Evolutionary conservation across 1,284 basidiomycete genomes (phyloP), one percentile per base, ranked within the genome.

Genomic region (Irpex sp.): DNA sequence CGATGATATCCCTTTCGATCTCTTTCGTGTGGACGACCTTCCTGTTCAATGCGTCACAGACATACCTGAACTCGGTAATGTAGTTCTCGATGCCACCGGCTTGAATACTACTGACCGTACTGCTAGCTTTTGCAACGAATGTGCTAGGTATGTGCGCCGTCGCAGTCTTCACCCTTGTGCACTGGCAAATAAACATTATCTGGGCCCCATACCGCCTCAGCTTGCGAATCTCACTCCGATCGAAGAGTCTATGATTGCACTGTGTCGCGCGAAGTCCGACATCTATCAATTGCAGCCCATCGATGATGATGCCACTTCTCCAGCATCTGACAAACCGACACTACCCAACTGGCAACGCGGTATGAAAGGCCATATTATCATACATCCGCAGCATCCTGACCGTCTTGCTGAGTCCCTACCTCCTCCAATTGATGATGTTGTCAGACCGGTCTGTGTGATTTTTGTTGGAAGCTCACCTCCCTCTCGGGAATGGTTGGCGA

Each of bases 361-460:
- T 5, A 19, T 76, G 6, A 69, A 68, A 63, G 78, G 78, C 0
- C 71, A 79, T 65, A 68, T 76, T 9, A 74, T 80, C n/a, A 67
- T 77, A 5, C 76, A 72, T 65, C 77, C 76, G 1, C 76, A 78
- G 60, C 57, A 65, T 4, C 71, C 76, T 2, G 66, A 66, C 0
- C 43, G 55, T 6, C 37, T 78, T 21, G 65, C 68, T 1, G 57
- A 47, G 3, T 6, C 76, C 0, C 50, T 80, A 11, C 59, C 59
- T 7, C 33, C 17, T 7, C 26, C 33, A 21, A 19, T 61, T 6
- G 36, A 13, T 31, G 51, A 61, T 39, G 37, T 39, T 7, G 43
- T 49, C n/a, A 17, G 9, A 33, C 17, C 36, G 17, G 43, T 77
- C 1, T 77, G 76, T 63, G 70, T 78, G 1, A 53, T 80, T 4